A percentile compares a stretch with the other conserved stretches of the same genome.
These are phyloP conservation scores for Syzygium aqueum DNA, from an alignment of 345 rosid genomes.

Conservation along the genomic window DNA sequence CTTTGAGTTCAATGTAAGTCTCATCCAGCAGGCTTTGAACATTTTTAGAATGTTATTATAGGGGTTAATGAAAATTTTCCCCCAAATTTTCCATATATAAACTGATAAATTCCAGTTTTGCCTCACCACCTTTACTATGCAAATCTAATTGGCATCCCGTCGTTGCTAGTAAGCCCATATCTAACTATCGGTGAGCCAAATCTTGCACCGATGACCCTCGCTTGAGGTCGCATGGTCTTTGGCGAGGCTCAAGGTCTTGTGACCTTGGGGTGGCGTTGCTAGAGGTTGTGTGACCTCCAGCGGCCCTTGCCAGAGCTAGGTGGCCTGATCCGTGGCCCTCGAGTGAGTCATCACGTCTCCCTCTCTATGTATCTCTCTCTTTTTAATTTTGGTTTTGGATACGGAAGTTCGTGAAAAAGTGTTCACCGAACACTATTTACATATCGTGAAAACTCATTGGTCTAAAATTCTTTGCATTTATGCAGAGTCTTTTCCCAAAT, in stretches of 20 bases:
- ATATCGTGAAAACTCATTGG: too few relatives aligned
- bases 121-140: not conserved
- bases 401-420: too few relatives aligned
- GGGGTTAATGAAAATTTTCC: not conserved
- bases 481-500: not conserved
- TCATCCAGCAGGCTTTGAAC: not conserved
- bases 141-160: not conserved
- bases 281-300: not conserved
- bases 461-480: too few relatives aligned
- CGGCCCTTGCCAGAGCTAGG: not conserved
- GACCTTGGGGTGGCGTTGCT: not conserved
- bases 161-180: not conserved
- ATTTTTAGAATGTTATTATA: not conserved
- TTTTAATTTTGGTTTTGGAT: too few relatives aligned
- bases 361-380: too few relatives aligned
- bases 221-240: not conserved
- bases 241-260: not conserved
- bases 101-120: not conserved
- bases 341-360: not conserved
- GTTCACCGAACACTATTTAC: not conserved
- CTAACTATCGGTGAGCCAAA: not conserved
- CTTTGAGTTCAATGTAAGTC: not conserved
- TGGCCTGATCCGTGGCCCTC: not conserved
- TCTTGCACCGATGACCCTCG: rapidly evolving
- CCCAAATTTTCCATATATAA: too few relatives aligned